Percentiles rank a stretch among this genome's conserved stretches.
phyloP scores from a whole-genome alignment of 2,329 filamentous ascomycete species.

The Scytalidium lignicola region DNA sequence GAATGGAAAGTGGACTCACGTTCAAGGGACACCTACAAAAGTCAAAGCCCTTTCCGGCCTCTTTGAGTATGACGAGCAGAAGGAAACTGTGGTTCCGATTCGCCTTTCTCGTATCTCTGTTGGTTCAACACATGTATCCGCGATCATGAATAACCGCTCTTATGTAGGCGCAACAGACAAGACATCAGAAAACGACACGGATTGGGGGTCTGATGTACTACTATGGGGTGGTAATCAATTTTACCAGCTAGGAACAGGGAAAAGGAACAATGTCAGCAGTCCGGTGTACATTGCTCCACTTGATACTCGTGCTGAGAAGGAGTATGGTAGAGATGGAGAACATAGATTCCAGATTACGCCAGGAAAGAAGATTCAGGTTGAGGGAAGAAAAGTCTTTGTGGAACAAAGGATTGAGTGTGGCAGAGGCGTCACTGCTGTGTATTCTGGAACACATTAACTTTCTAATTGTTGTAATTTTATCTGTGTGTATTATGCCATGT shows the following conservation, averaged over 20 bases:
- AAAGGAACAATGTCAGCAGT: conserved; percentile 70
- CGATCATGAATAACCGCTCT: conserved; percentile 77
- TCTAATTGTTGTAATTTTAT: background rate
- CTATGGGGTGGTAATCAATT: conserved; percentile 96
- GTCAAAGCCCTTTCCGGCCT: conserved; percentile 79
- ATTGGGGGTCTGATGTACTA: conserved; percentile 83
- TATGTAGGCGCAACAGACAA: conserved; percentile 43
- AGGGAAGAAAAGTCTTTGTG: conserved; percentile 65
- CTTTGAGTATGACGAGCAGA: conserved; percentile 78
- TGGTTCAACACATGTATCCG: conserved; percentile 75
- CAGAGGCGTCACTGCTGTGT: conserved; percentile 74
- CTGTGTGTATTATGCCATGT: background rate
- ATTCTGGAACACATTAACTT: conserved; percentile 48
- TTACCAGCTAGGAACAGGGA: conserved; percentile 89
- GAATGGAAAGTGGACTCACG: conserved; percentile 83
- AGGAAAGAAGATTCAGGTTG: conserved; percentile 61
- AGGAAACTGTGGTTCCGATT: conserved; percentile 67
- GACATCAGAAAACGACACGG: conserved; percentile 62
- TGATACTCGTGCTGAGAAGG: conserved; percentile 58
- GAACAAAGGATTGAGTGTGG: conserved; percentile 91
- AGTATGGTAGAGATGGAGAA: conserved; percentile 58
- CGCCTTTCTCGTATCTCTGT: conserved; percentile 67
- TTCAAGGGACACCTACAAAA: conserved; percentile 71
- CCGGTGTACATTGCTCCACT: conserved; percentile 77
- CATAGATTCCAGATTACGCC: conserved; percentile 81